Evolutionary conservation across 345 rosid species (phyloP).

Genomic region (Excoecaria cochinchinensis): DNA sequence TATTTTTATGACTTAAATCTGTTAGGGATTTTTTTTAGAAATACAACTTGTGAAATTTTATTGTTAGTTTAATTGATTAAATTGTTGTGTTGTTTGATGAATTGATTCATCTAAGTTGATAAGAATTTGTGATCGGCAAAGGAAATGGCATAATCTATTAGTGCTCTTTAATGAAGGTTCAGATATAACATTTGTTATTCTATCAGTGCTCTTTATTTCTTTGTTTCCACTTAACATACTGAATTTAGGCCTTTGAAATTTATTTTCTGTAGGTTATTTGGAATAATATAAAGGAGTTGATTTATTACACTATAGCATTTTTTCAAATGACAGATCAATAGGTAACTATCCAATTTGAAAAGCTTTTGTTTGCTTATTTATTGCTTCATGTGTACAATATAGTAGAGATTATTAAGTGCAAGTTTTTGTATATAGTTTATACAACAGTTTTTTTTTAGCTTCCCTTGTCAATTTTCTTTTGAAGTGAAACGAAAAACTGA

Average conservation of each 20-base stretch:
- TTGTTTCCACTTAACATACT: conserved; percentile 9
- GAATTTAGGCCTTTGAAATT: conserved; percentile 1
- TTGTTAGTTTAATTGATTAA: too few relatives aligned
- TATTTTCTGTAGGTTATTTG: conserved; percentile 47
- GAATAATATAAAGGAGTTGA: conserved; percentile 66
- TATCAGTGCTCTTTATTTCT: conserved; percentile 5
- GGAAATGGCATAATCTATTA: too few relatives aligned
- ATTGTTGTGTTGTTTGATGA: too few relatives aligned
- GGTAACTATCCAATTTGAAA: conserved; percentile 36
- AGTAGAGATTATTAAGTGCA: not conserved
- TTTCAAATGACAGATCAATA: conserved; percentile 89
- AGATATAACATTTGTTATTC: conserved; percentile 17
- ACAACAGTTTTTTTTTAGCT: not conserved
- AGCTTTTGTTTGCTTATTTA: not conserved
- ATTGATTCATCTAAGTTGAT: too few relatives aligned
- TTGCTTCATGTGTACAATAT: not conserved
- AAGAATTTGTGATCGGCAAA: too few relatives aligned
- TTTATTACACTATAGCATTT: conserved; percentile 70
- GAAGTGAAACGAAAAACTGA: not conserved
- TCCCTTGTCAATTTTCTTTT: not conserved
- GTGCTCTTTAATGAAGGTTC: conserved; percentile 77
- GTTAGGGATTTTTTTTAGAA: too few relatives aligned
- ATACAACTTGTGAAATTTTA: too few relatives aligned
- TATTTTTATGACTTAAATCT: too few relatives aligned
- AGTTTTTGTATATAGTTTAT: not conserved